These are phyloP conservation scores for Pythium sp. DNA, from an alignment of 352 stramenopile genomes.

Conservation along the genomic window DNA sequence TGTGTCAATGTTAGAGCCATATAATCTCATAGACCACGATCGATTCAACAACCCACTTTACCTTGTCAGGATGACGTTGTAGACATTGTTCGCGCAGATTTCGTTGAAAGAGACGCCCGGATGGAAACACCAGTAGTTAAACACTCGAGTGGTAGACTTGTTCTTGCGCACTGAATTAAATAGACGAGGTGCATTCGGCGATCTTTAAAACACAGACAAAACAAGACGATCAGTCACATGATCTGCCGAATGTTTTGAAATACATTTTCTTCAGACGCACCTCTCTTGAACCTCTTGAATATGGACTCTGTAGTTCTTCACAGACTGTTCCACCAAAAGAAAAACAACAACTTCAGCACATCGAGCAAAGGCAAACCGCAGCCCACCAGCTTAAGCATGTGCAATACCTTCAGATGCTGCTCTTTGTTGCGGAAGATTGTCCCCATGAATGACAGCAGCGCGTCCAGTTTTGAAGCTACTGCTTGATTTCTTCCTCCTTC, in stretches of 20 bases:
- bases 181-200: slow-evolving; percentile 34
- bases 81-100: slow-evolving; percentile 89
- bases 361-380: background rate
- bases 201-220: slow-evolving; percentile 15
- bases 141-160: slow-evolving; percentile 73
- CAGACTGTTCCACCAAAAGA: slow-evolving; percentile 29
- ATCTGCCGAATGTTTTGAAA: too few species aligned
- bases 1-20: too few species aligned
- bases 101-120: slow-evolving; percentile 96
- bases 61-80: slow-evolving; percentile 88
- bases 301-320: slow-evolving; percentile 83
- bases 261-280: slow-evolving; percentile 23
- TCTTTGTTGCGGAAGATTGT: slow-evolving; percentile 87
- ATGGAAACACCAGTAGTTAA: slow-evolving; percentile 99
- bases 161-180: slow-evolving; percentile 54
- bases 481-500: slow-evolving; percentile 61
- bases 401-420: slow-evolving; percentile 55
- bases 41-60: slow-evolving; percentile 10
- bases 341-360: slow-evolving; percentile 3
- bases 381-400: background rate
- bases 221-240: slow-evolving; percentile 28
- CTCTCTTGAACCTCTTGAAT: slow-evolving; percentile 87
- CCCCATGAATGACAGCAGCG: slow-evolving; percentile 77
- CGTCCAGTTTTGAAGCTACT: slow-evolving; percentile 74
- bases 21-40: background rate